A percentile compares a stretch with the other conserved stretches of the same genome.
Conservation (phyloP, 345 rosid species). For the Excoecaria agallocha region DNA sequence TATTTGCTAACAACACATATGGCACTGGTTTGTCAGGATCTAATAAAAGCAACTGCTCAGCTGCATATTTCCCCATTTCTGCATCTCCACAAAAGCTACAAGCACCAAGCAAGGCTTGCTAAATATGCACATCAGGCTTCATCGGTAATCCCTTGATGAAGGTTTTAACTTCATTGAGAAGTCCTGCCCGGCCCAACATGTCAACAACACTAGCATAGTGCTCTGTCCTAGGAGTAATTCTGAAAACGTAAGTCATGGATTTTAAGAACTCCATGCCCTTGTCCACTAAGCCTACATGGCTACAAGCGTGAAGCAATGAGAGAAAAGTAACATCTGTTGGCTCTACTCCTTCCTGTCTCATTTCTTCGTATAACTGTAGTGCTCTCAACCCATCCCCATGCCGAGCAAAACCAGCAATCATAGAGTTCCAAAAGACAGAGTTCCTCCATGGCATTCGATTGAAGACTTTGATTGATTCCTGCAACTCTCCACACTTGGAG, state of each 20-base stretch:
- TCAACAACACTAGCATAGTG: constrained; percentile 82
- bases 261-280: constrained; percentile 70
- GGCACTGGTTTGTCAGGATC: constrained; percentile 60
- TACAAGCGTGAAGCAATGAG: constrained; percentile 87
- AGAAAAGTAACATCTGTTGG: constrained; percentile 89
- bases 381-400: constrained; percentile 67
- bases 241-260: constrained; percentile 58
- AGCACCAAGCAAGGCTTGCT: constrained; percentile 92
- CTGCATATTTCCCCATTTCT: constrained; percentile 63
- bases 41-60: constrained; percentile 48
- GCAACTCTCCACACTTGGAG: constrained; percentile 77
- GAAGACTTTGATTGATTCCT: constrained; percentile 65
- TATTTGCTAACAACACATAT: constrained; percentile 71
- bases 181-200: constrained; percentile 90
- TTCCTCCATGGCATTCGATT: constrained; percentile 50
- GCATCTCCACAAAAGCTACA: constrained; percentile 67
- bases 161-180: constrained; percentile 58
- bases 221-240: constrained; percentile 61
- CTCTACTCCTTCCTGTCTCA: constrained; percentile 50
- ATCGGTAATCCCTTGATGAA: constrained; percentile 49
- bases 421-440: constrained; percentile 85
- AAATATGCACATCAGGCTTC: constrained; percentile 50
- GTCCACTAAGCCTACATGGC: constrained; percentile 74
- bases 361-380: constrained; percentile 56
- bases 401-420: constrained; percentile 84